Evolutionary conservation across 352 stramenopile genomes (phyloP).

Genomic region (Aphanomyces astaci): DNA sequence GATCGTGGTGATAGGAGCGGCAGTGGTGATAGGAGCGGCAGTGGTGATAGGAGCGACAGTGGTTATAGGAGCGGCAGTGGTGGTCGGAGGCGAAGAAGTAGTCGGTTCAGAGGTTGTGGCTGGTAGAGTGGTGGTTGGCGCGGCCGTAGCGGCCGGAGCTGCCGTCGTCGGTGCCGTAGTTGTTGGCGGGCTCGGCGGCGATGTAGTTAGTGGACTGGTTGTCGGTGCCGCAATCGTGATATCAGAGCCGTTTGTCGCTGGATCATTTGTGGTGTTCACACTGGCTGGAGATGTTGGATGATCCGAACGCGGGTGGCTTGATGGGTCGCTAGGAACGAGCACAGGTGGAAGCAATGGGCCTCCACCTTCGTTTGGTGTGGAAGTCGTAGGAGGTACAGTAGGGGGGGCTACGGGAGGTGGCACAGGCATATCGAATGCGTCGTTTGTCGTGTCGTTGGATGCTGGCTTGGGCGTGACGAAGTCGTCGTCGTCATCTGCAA

Average conservation of each 20-base stretch:
- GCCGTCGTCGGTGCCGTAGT: neutral
- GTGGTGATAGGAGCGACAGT: neutral
- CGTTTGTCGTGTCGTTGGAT: neutral
- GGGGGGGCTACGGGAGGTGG: neutral
- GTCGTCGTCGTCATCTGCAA: neutral
- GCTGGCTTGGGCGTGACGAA: neutral
- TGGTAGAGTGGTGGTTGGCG: neutral
- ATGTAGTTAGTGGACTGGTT: neutral
- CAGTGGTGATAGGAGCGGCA: neutral
- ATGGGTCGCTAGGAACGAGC: neutral
- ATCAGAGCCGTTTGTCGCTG: neutral
- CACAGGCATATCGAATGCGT: neutral
- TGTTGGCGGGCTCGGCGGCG: neutral
- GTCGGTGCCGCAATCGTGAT: neutral
- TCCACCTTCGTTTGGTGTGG: neutral
- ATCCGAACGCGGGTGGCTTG: neutral
- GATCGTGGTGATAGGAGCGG: neutral
- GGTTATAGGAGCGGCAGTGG: neutral
- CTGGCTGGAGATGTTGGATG: neutral
- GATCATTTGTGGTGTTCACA: neutral
- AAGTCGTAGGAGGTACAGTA: neutral
- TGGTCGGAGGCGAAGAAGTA: neutral
- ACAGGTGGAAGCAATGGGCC: neutral
- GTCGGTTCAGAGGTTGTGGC: neutral
- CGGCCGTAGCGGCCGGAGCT: neutral